phyloP scores from a whole-genome alignment of 2,329 filamentous ascomycete species.

The Leptographium wingfieldii region DNA sequence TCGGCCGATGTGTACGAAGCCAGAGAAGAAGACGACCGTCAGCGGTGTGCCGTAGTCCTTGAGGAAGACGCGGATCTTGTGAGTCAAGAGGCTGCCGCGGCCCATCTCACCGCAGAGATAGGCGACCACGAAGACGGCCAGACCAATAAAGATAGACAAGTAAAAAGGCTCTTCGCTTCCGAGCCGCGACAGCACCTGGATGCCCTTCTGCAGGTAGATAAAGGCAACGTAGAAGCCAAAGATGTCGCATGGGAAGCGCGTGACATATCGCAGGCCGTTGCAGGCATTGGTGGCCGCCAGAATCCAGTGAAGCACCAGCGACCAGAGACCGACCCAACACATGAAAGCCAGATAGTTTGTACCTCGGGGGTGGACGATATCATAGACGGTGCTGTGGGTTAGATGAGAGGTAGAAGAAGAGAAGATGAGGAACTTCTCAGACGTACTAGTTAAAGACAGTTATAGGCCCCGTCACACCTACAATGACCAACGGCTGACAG shows the following conservation, averaged over 20 bases:
- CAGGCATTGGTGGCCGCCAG: constrained; percentile 76
- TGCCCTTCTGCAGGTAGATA: constrained; percentile 83
- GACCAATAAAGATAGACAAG: constrained; percentile 61
- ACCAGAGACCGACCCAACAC: constrained; percentile 87
- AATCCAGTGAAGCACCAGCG: constrained; percentile 71
- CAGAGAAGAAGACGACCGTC: constrained; percentile 77
- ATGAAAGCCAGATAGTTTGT: constrained; percentile 82
- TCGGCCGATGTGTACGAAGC: constrained; percentile 75
- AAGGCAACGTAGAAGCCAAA: constrained; percentile 90
- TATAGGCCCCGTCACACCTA: constrained; percentile 82
- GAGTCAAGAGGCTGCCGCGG: constrained; percentile 56
- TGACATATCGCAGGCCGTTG: constrained; percentile 80
- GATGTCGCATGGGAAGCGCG: constrained; percentile 83
- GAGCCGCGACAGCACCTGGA: constrained; percentile 70
- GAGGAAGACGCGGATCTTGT: constrained; percentile 66
- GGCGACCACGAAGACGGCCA: constrained; percentile 66
- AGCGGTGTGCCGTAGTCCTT: constrained; percentile 83
- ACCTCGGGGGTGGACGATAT: constrained; percentile 67
- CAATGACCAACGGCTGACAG: constrained; percentile 78
- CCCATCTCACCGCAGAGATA: constrained; percentile 65
- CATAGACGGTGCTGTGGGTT: constrained; percentile 58
- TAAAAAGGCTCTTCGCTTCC: constrained; percentile 59
- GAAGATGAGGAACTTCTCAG: background rate
- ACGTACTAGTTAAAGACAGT: constrained; percentile 79
- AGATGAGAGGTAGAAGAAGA: background rate